Conservation (phyloP, 2,329 filamentous ascomycete genomes). For the Neurospora sp. region DNA sequence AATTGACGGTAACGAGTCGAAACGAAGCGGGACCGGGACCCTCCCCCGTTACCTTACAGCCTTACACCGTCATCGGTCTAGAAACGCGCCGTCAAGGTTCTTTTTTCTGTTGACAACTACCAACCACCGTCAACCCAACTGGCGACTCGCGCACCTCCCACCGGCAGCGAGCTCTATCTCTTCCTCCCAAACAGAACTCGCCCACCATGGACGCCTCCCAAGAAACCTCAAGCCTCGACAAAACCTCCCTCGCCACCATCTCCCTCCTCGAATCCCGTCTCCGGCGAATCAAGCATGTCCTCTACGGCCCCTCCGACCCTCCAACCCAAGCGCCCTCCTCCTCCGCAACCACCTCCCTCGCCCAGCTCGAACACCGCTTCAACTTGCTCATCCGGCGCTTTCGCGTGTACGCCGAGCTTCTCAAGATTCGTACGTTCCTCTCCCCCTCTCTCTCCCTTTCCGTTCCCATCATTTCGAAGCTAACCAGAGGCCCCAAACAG, state of each 20-base stretch:
- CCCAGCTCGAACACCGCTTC: conserved; percentile 45
- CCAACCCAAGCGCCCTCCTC: conserved; percentile 24
- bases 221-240: conserved; percentile 27
- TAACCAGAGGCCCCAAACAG: conserved; percentile 22
- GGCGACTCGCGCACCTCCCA: neutral
- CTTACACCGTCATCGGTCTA: neutral
- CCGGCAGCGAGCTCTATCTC: neutral
- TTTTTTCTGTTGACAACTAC: neutral
- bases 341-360: conserved; percentile 34
- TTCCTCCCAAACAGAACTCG: neutral
- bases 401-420: conserved; percentile 48
- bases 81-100: neutral
- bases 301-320: conserved; percentile 36
- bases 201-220: conserved; percentile 19
- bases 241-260: conserved; percentile 45
- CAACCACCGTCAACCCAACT: neutral
- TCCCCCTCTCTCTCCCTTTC: neutral
- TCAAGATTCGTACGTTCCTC: conserved; percentile 45
- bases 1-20: neutral
- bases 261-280: conserved; percentile 49
- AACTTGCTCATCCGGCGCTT: conserved; percentile 37
- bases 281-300: conserved; percentile 46
- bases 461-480: neutral
- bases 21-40: neutral
- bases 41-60: neutral